Base-by-base conservation (phyloP, 2,329 filamentous ascomycete species). In the Raffaelea albimanens region DNA sequence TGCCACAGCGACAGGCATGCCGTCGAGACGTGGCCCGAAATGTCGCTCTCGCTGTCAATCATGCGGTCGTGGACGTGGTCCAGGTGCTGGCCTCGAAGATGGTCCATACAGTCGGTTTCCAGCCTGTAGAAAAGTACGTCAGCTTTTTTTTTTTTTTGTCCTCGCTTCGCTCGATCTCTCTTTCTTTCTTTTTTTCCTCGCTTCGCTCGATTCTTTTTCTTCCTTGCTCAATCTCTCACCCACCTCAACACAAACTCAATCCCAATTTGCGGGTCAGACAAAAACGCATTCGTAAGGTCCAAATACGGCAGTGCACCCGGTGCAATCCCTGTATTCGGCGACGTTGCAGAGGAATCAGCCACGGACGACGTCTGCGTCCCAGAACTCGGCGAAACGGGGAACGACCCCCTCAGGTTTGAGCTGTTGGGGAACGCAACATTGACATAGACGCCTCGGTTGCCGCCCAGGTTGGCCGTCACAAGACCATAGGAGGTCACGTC, bases 31-130 rank as follows among this genome's bases (percentile, higher is more conserved):
- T 46, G 45, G 2, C 45, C 45, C 5, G 38, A 46, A 5, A 46
- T 23, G 13, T 25, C 39, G 29, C 18, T 23, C 3, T 46, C 39
- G 19, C 25, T 23, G 25, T 46, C 25, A 8, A 19, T 29, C 2
- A 19, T 29, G 39, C 19, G 19, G 25, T 36, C 25, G 25, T 46
- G 45, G 25, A 42, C 29, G 31, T 46, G 45, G 39, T 46, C 45
- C 25, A 46, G 45, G 20, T 46, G 45, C 14, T 42, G 40, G 11
- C 45, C 45, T 2, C 45, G 38, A 2, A 46, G 23, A n/a, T 46
- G 45, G 25, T 46, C 45, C 45, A 46, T 46, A 29, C 45, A 46
- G 19, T 46, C 45, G 3, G 45, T 42, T 36, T 46, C 45, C 11
- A 46, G 29, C 3, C 45, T 46, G 40, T 11, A 18, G 19, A 41